A percentile compares a stretch with the other conserved stretches of the same genome.
These are phyloP conservation scores for Aspergillus conjunctus DNA, from an alignment of 495 filamentous ascomycete genomes.

Conservation along the genomic window DNA sequence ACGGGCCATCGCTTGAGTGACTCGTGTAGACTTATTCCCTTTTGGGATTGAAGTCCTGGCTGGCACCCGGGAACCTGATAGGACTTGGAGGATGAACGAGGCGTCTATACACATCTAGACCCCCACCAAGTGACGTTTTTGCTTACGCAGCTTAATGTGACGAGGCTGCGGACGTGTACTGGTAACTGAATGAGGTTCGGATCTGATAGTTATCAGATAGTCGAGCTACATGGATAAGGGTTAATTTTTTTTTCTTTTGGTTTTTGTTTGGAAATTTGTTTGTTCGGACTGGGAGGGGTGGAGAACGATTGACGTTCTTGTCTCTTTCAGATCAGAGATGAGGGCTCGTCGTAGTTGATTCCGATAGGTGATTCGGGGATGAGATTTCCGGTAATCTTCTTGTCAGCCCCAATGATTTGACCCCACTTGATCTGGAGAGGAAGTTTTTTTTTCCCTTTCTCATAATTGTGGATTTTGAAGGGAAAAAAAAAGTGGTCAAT, in stretches of 20 bases:
- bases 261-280: neutral
- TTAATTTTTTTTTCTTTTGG: neutral
- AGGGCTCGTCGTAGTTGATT: constrained; percentile 1
- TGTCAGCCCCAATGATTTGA: neutral
- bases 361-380: constrained; percentile 3
- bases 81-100: neutral
- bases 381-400: neutral
- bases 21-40: neutral
- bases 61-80: neutral
- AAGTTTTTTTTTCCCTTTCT: neutral
- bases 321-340: neutral
- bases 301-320: neutral
- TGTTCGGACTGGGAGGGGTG: neutral
- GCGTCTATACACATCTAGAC: constrained; percentile 10
- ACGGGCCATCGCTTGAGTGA: neutral
- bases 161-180: constrained; percentile 17
- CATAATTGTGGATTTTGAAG: neutral
- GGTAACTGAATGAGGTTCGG: neutral
- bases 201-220: constrained; percentile 4
- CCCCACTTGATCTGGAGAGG: constrained; percentile 12
- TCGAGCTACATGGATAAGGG: constrained; percentile 1
- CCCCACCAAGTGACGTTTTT: constrained; percentile 31
- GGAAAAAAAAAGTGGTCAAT: neutral
- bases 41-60: neutral
- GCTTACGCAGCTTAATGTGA: constrained; percentile 26